Base-by-base conservation (phyloP, 139 green algal genomes). In the Spirogloea muscicola region DNA sequence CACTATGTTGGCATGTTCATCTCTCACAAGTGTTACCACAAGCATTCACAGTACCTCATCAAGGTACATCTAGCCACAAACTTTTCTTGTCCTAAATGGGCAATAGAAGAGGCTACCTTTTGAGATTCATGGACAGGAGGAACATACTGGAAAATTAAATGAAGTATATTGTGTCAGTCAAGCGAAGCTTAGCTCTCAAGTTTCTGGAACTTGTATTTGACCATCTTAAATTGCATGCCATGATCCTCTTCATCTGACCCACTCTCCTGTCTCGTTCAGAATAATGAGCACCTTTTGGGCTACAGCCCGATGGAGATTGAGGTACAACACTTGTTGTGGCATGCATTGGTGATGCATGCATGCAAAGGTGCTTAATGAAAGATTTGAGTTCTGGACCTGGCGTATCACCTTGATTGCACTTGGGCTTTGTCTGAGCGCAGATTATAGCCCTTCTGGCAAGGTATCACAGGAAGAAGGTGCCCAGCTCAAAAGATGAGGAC, bases 1-100 rank as follows among this genome's bases (percentile, higher is more conserved):
- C 63, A 76, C 66, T 72, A 52, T 9, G 79, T 84, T 9, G 79
- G 79, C 39, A 79, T 85, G 27, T 85, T 85, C 61, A 52, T 85
- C 48, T 44, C 25, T 3, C 79, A 85, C 65, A 77, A 76, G 18
- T 64, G 72, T 25, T 68, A 83, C 74, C 79, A 85, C 61, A 85
- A 83, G 39, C 79, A 85, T 37, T 65, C 64, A 1, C 64, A 79
- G 5, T 85, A 85, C 64, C 34, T 85, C 0, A 78, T 85, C 41
- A 78, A 77, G 51, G 68, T 77, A 29, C 34, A 29, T 10, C n/a
- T 7, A 10, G 39, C 60, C 29, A 39, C 55, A 64, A n/a, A n/a
- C n/a, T n/a, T n/a, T n/a, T n/a, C n/a, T n/a, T n/a, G n/a, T n/a
- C n/a, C n/a, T n/a, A n/a, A n/a, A n/a, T n/a, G n/a, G n/a, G n/a